Conservation (phyloP, 108 stramenopile species). For the Nitzschia inconspicua region DNA sequence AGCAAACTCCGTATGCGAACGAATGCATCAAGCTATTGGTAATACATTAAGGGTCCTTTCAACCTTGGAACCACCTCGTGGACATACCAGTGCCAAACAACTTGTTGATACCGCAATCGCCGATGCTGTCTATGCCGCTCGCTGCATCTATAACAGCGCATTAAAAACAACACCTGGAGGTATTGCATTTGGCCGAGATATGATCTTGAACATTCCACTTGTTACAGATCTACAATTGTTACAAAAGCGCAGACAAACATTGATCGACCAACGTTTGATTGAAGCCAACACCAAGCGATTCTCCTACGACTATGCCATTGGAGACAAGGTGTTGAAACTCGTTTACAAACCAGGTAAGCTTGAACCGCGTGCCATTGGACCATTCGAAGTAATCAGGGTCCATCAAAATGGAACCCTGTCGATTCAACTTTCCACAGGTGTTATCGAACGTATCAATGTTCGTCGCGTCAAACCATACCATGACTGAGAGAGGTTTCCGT, state of each 20-base stretch:
- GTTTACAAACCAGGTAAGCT: slow-evolving; percentile 22
- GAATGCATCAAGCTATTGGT: slow-evolving; percentile 32
- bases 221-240: slow-evolving; percentile 7
- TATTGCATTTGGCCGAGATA: slow-evolving; percentile 26
- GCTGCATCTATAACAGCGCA: slow-evolving; percentile 6
- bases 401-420: slow-evolving; percentile 39
- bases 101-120: slow-evolving; percentile 24
- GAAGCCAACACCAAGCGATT: slow-evolving; percentile 9
- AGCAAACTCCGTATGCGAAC: slow-evolving; percentile 38
- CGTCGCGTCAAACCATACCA: too few relatives aligned
- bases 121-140: slow-evolving; percentile 10
- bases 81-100: slow-evolving; percentile 6
- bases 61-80: not conserved
- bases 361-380: slow-evolving; percentile 23
- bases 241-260: slow-evolving; percentile 11
- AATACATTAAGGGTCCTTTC: slow-evolving; percentile 7
- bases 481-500: too few relatives aligned
- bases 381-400: slow-evolving; percentile 26
- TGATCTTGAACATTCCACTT: slow-evolving; percentile 30
- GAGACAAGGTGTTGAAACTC: slow-evolving; percentile 13
- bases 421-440: too few relatives aligned
- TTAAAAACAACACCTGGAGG: slow-evolving; percentile 24
- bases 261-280: slow-evolving; percentile 11
- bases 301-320: slow-evolving; percentile 18
- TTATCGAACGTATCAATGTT: too few relatives aligned